Percentiles rank a stretch among this genome's conserved stretches.
Evolutionary conservation across 768 basidiomycete species (phyloP).

Genomic region (Tulasnella sp.): DNA sequence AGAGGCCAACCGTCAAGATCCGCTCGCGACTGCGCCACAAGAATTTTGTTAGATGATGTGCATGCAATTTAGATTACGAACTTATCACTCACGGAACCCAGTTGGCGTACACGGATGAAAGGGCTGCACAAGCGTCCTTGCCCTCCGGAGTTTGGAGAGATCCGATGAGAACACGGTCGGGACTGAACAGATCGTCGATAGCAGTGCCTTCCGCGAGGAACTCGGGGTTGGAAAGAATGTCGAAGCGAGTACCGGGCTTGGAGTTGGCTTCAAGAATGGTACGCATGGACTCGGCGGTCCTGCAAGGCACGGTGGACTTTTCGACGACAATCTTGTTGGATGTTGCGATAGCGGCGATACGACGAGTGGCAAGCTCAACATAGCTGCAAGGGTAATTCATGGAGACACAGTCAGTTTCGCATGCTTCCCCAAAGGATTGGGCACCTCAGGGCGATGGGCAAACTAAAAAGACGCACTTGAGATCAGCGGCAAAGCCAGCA

Average conservation of each 20-base stretch:
- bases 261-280: slow-evolving; percentile 99
- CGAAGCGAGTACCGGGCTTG: slow-evolving; percentile 82
- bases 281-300: slow-evolving; percentile 98
- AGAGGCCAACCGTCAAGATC: slow-evolving; percentile 91
- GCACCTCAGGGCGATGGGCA: slow-evolving; percentile 15
- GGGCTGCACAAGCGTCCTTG: slow-evolving; percentile 68
- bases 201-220: slow-evolving; percentile 99
- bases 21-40: slow-evolving; percentile 52
- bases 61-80: slow-evolving; percentile 6
- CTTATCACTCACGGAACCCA: slow-evolving; percentile 80
- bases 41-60: slow-evolving; percentile 2
- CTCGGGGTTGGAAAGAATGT: slow-evolving; percentile 99
- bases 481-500: slow-evolving; percentile 96
- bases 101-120: slow-evolving; percentile 83
- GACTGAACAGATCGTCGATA: slow-evolving; percentile 78
- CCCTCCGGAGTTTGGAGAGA: slow-evolving; percentile 89
- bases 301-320: slow-evolving; percentile 98
- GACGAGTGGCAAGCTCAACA: slow-evolving; percentile 93
- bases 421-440: background rate
- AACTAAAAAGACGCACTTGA: slow-evolving; percentile 66
- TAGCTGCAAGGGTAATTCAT: slow-evolving; percentile 54
- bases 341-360: slow-evolving; percentile 86
- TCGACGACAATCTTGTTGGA: slow-evolving; percentile 98
- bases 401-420: background rate
- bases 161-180: slow-evolving; percentile 96